Conservation (phyloP, 768 basidiomycete genomes). For the Podaxis sp. region DNA sequence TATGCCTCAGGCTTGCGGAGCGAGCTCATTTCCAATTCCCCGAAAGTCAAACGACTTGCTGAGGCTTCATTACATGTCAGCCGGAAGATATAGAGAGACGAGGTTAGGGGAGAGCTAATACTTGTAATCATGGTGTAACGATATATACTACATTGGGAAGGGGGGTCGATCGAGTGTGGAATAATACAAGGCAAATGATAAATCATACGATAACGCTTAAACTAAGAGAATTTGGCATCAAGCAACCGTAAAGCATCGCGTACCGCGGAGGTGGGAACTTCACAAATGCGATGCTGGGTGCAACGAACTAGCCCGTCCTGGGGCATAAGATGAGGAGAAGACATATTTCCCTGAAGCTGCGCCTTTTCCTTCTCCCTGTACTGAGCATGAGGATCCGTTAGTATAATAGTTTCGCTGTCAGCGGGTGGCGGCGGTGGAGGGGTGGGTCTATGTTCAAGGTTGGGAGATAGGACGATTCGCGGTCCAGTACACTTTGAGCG, state of each 20-base stretch:
- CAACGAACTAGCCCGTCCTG: slow-evolving; percentile 62
- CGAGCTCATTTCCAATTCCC: background rate
- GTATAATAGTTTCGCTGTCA: slow-evolving; percentile 32
- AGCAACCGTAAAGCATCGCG: slow-evolving; percentile 73
- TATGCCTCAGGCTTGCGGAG: slow-evolving; percentile 1
- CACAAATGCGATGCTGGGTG: slow-evolving; percentile 58
- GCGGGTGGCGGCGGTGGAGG: slow-evolving; percentile 21
- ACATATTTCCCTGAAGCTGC: slow-evolving; percentile 28
- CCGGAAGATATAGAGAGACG: background rate
- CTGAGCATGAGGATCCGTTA: slow-evolving; percentile 54
- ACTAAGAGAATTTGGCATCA: slow-evolving; percentile 56
- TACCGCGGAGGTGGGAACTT: slow-evolving; percentile 73
- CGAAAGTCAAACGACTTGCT: background rate
- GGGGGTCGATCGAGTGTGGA: background rate
- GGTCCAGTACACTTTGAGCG: slow-evolving; percentile 77
- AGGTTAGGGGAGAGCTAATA: background rate
- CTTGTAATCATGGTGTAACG: slow-evolving; percentile 5
- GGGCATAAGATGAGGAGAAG: slow-evolving; percentile 52
- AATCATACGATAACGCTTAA: slow-evolving; percentile 10
- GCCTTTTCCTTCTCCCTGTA: slow-evolving; percentile 38
- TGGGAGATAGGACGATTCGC: slow-evolving; percentile 52
- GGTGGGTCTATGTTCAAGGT: slow-evolving; percentile 17
- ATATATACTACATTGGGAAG: slow-evolving; percentile 12
- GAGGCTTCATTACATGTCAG: slow-evolving; percentile 1
- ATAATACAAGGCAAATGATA: slow-evolving; percentile 5